Conservation (phyloP, 108 stramenopile genomes). For the Licmophora abbreviata region DNA sequence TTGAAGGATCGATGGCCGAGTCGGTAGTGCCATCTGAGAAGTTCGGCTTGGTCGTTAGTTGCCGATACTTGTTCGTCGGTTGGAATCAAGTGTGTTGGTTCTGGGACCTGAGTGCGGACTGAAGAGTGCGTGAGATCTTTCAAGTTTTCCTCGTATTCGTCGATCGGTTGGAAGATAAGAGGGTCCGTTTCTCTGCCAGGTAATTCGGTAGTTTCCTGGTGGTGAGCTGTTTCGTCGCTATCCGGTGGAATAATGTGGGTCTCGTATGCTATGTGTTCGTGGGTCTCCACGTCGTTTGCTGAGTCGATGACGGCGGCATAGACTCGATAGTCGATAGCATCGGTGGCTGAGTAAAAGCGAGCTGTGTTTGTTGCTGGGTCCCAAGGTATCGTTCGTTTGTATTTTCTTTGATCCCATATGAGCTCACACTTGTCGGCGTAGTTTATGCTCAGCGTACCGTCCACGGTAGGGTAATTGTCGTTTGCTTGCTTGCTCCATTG, state of each 20-base stretch:
- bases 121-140: too few relatives aligned
- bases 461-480: not conserved
- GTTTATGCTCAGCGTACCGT: not conserved
- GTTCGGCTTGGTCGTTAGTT: not conserved
- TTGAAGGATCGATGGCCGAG: constrained; percentile 15
- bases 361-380: constrained; percentile 13
- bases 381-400: not conserved
- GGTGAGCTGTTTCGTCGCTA: too few relatives aligned
- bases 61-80: too few relatives aligned
- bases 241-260: too few relatives aligned
- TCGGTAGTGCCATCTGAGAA: constrained; percentile 18
- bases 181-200: too few relatives aligned
- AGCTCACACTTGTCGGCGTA: not conserved
- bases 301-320: constrained; percentile 3
- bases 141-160: too few relatives aligned
- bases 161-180: too few relatives aligned
- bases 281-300: not conserved
- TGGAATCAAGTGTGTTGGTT: too few relatives aligned
- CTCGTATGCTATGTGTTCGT: too few relatives aligned
- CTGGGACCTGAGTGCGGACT: too few relatives aligned
- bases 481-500: constrained; percentile 1
- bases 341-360: constrained; percentile 6
- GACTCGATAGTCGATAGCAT: constrained; percentile 5
- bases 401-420: not conserved
- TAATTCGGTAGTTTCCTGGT: too few relatives aligned